A percentile compares a stretch with the other conserved stretches of the same genome.
Conservation (phyloP, 306 rosid species). For the Glycine tomentella region DNA sequence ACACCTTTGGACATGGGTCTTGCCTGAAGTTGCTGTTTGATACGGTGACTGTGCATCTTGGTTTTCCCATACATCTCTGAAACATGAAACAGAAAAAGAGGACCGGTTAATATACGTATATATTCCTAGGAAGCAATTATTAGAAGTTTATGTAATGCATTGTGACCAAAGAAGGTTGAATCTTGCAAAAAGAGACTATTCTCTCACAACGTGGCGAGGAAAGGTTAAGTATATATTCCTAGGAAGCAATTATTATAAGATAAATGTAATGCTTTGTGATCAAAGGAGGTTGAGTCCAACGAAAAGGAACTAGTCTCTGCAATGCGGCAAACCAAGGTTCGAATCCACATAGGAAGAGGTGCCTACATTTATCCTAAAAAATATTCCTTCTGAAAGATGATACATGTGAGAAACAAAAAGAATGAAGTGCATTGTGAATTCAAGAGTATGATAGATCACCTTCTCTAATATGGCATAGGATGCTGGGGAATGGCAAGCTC, state of each 20-base stretch:
- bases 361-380: too few relatives aligned
- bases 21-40: slow-evolving; percentile 61
- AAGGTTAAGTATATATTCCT: slow-evolving; percentile 1
- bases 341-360: background rate
- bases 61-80: slow-evolving; percentile 71
- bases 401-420: background rate
- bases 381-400: background rate
- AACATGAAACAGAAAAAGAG: background rate
- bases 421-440: slow-evolving; percentile 21
- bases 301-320: background rate
- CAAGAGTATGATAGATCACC: slow-evolving; percentile 52
- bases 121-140: slow-evolving; percentile 15
- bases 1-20: slow-evolving; percentile 74
- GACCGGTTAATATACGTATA: background rate
- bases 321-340: background rate
- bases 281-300: background rate
- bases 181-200: background rate
- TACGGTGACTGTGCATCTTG: slow-evolving; percentile 57
- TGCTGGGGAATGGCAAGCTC: slow-evolving; percentile 70
- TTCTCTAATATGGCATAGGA: slow-evolving; percentile 64
- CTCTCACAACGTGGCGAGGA: background rate
- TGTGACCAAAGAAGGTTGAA: background rate
- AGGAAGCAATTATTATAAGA: background rate
- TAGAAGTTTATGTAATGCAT: background rate
- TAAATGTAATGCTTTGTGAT: slow-evolving; percentile 6